Conservation (phyloP, 495 filamentous ascomycete species). For the Chaetomium fimeti region DNA sequence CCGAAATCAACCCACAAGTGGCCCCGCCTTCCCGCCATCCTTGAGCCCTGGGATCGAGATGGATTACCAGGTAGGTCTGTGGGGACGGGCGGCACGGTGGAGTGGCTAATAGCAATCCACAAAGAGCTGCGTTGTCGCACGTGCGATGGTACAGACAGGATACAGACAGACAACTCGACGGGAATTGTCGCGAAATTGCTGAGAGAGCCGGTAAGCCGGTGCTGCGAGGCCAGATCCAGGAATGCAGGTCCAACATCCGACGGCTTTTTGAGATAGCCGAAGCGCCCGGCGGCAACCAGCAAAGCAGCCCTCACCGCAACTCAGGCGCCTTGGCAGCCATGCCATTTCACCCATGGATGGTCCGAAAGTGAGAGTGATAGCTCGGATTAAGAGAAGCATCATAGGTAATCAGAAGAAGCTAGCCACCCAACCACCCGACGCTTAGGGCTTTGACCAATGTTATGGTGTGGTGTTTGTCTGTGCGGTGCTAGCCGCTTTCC, state of each 20-base stretch:
- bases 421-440: not conserved
- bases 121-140: not conserved
- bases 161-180: not conserved
- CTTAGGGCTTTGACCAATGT: not conserved
- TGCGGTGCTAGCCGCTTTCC: not conserved
- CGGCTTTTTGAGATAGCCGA: constrained; percentile 21
- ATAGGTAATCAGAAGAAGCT: not conserved
- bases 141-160: constrained; percentile 1
- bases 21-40: not conserved
- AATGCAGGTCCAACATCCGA: constrained; percentile 29
- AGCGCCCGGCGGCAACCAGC: constrained; percentile 17
- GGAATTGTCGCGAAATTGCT: not conserved
- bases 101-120: not conserved
- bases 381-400: constrained; percentile 8
- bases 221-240: constrained; percentile 18
- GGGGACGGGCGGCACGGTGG: constrained; percentile 2
- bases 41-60: not conserved
- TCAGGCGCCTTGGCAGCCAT: constrained; percentile 21
- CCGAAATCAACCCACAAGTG: not conserved
- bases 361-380: constrained; percentile 13
- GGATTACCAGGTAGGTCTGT: not conserved
- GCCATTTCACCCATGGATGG: constrained; percentile 18
- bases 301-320: constrained; percentile 30
- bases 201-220: not conserved
- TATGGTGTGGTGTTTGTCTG: not conserved